Evolutionary conservation across 23 red algal genomes (phyloP).

Genomic region (Cyanidiococcus yangmingshanensis): DNA sequence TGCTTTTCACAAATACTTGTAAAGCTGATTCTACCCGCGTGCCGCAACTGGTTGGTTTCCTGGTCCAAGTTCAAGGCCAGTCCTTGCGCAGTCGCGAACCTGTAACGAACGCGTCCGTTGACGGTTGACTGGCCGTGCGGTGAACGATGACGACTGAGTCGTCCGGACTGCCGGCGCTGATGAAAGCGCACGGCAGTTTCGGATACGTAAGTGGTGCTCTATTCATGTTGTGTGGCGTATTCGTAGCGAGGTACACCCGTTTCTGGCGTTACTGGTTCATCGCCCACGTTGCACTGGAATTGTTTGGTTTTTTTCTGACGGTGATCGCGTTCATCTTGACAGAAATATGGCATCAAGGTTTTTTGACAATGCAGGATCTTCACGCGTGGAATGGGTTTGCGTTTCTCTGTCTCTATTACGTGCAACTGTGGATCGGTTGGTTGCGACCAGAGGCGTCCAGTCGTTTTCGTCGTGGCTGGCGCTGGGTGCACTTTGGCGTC

Average conservation of each 20-base stretch:
- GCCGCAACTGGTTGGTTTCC: too few species aligned
- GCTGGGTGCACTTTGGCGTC: background rate
- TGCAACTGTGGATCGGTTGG: conserved; percentile 11
- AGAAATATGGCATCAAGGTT: conserved; percentile 29
- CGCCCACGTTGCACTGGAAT: background rate
- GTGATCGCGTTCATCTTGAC: conserved; percentile 23
- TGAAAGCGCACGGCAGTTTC: conserved; percentile 24
- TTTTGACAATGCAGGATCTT: conserved; percentile 26
- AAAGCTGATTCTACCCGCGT: too few species aligned
- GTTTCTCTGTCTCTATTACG: background rate
- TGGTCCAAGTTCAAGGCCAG: too few species aligned
- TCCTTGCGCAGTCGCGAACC: too few species aligned
- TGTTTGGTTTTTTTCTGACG: background rate
- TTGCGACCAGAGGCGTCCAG: conserved; percentile 15
- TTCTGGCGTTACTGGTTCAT: background rate
- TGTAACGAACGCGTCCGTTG: too few species aligned
- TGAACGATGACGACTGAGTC: background rate
- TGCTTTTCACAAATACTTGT: too few species aligned
- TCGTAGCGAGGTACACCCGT: conserved; percentile 19
- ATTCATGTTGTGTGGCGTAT: background rate
- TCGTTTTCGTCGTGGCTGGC: background rate
- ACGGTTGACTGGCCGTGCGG: too few species aligned
- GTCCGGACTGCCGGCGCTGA: conserved; percentile 18
- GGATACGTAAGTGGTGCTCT: conserved; percentile 16
- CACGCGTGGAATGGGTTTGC: conserved; percentile 32